Evolutionary conservation across 192 early-diverging fungal genomes (phyloP).

Genomic region (Diversispora eburnea): DNA sequence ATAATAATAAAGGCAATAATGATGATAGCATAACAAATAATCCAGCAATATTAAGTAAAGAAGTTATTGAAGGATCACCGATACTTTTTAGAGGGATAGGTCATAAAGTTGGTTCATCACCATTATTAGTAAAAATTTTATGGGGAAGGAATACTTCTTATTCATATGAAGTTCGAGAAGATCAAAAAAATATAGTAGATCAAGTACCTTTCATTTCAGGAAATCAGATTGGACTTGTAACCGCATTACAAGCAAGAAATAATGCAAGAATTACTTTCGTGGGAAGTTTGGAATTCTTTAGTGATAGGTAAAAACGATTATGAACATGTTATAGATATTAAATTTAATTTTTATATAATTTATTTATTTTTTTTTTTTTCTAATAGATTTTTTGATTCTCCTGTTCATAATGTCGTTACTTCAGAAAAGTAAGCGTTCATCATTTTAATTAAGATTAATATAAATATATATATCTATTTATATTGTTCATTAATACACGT

Average conservation of each 20-base stretch:
- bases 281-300: conserved; percentile 82
- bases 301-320: conserved; percentile 56
- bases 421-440: conserved; percentile 16
- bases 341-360: conserved; percentile 12
- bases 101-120: conserved; percentile 62
- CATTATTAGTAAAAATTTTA: conserved; percentile 56
- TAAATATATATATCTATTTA: not conserved
- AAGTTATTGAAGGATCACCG: conserved; percentile 39
- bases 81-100: conserved; percentile 78
- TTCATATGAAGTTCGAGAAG: conserved; percentile 52
- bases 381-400: conserved; percentile 20
- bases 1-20: too few relatives aligned
- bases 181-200: conserved; percentile 32
- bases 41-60: conserved; percentile 40
- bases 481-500: not conserved
- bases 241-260: conserved; percentile 82
- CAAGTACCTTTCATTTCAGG: conserved; percentile 51
- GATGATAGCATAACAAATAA: conserved; percentile 38
- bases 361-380: not conserved
- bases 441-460: conserved; percentile 3
- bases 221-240: conserved; percentile 65
- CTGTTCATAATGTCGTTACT: conserved; percentile 10
- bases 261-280: conserved; percentile 83
- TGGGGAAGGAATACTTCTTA: conserved; percentile 61
- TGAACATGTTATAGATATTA: conserved; percentile 10